Evolutionary conservation across 2,329 filamentous ascomycete species (phyloP).

Genomic region (Colletotrichum lupini): DNA sequence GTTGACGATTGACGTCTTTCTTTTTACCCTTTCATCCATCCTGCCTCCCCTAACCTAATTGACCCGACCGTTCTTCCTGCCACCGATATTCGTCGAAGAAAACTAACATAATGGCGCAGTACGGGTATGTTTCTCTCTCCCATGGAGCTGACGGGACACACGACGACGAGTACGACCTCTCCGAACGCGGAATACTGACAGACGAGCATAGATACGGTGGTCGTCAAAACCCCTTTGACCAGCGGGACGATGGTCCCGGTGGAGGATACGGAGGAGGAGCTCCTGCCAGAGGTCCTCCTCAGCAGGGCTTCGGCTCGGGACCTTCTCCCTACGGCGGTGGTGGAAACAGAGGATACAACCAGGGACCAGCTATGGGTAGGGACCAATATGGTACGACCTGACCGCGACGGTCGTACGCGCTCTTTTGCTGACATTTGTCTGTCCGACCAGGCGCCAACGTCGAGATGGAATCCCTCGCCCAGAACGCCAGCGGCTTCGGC

Average conservation of each 20-base stretch:
- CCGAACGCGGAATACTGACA: slow-evolving; percentile 40
- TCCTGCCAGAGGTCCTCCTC: slow-evolving; percentile 19
- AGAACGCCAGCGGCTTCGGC: slow-evolving; percentile 60
- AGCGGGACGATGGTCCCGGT: slow-evolving; percentile 53
- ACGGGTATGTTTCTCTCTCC: slow-evolving; percentile 53
- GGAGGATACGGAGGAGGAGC: slow-evolving; percentile 42
- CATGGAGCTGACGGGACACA: slow-evolving; percentile 28
- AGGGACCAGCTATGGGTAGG: slow-evolving; percentile 38
- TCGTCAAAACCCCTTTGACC: slow-evolving; percentile 68
- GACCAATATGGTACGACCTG: slow-evolving; percentile 29
- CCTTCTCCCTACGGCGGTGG: slow-evolving; percentile 39
- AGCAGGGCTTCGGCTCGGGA: slow-evolving; percentile 33
- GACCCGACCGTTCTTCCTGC: not conserved
- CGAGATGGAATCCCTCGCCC: slow-evolving; percentile 76
- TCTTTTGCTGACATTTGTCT: slow-evolving; percentile 16
- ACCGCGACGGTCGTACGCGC: slow-evolving; percentile 21
- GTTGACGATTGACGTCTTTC: not conserved
- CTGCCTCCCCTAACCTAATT: not conserved
- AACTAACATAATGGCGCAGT: slow-evolving; percentile 57
- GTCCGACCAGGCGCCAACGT: slow-evolving; percentile 60
- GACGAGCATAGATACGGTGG: slow-evolving; percentile 63
- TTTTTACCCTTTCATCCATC: not conserved
- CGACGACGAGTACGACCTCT: slow-evolving; percentile 31
- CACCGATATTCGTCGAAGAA: slow-evolving; percentile 7
- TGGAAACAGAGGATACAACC: slow-evolving; percentile 39